Evolutionary conservation across 345 rosid genomes (phyloP).

Genomic region (Eucalyptus cladocalyx): DNA sequence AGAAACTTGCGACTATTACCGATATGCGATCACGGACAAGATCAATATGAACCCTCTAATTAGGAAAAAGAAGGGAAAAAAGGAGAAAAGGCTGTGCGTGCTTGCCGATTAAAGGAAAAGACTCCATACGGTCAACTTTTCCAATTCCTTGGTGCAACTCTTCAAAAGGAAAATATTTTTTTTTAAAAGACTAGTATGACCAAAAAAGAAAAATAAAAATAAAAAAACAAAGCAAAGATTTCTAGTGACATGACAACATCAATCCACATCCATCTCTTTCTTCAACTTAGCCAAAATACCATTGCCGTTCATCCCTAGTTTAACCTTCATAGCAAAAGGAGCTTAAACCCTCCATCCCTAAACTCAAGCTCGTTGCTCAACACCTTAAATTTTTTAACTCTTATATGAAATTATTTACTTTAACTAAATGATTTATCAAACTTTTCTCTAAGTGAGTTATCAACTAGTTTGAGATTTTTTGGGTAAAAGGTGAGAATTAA

Average conservation of each 20-base stretch:
- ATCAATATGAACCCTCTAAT: neutral
- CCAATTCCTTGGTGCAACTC: neutral
- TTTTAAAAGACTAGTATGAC: too few relatives aligned
- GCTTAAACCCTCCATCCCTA: neutral
- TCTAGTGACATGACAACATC: neutral
- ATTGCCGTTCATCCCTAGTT: neutral
- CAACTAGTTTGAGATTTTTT: neutral
- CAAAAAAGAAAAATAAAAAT: neutral
- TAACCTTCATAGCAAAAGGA: neutral
- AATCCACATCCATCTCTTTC: neutral
- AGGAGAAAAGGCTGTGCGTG: neutral
- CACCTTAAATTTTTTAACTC: neutral
- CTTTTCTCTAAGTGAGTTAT: neutral
- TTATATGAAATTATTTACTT: neutral
- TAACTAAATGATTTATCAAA: neutral
- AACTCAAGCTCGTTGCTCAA: rapidly evolving
- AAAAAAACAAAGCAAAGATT: neutral
- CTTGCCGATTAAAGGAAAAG: neutral
- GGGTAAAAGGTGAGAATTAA: too few relatives aligned
- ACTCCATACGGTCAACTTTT: neutral
- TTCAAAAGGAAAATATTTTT: neutral
- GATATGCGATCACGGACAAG: neutral
- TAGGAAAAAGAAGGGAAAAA: neutral
- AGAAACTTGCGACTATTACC: neutral
- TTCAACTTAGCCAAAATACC: neutral